Percentiles rank a stretch among this genome's conserved stretches.
Conservation (phyloP, 148 eudicot genomes). For the Amaranthus palmeri region DNA sequence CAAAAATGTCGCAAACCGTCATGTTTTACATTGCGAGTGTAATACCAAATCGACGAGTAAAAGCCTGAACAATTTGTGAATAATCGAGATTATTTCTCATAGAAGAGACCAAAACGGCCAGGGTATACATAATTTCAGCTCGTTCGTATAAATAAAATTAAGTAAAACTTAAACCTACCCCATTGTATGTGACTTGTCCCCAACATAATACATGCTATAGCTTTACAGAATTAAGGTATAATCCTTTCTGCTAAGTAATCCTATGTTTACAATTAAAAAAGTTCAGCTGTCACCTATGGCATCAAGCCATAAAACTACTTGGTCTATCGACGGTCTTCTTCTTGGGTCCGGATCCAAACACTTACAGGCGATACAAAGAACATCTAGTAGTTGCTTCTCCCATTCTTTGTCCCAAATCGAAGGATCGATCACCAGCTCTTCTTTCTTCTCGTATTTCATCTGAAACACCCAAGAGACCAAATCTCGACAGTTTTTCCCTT, state of each 20-base stretch:
- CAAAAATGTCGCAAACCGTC: no score
- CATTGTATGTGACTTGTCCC: not conserved
- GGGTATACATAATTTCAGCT: constrained; percentile 22
- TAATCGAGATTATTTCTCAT: constrained; percentile 14
- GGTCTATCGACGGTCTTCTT: constrained; percentile 72
- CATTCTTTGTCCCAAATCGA: constrained; percentile 43
- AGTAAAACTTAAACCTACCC: constrained; percentile 22
- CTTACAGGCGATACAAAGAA: constrained; percentile 68
- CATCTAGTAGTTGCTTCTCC: constrained; percentile 68
- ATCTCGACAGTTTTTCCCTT: constrained; percentile 80
- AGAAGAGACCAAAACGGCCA: constrained; percentile 17
- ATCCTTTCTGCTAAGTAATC: constrained; percentile 14
- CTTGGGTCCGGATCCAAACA: constrained; percentile 76
- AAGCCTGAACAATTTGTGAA: not conserved
- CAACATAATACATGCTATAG: constrained; percentile 24
- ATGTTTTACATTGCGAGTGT: no score
- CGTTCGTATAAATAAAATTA: constrained; percentile 21
- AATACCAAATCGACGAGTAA: not conserved
- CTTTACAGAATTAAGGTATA: constrained; percentile 30
- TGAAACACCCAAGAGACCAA: constrained; percentile 86
- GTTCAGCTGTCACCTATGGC: constrained; percentile 30
- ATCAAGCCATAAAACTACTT: constrained; percentile 81
- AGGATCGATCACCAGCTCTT: constrained; percentile 64
- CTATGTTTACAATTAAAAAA: constrained; percentile 17
- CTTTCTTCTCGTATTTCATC: constrained; percentile 69